Evolutionary conservation across 31 red algal species (phyloP), one percentile per base, ranked within the genome.

Genomic region (Odonthalia washingtoniensis): DNA sequence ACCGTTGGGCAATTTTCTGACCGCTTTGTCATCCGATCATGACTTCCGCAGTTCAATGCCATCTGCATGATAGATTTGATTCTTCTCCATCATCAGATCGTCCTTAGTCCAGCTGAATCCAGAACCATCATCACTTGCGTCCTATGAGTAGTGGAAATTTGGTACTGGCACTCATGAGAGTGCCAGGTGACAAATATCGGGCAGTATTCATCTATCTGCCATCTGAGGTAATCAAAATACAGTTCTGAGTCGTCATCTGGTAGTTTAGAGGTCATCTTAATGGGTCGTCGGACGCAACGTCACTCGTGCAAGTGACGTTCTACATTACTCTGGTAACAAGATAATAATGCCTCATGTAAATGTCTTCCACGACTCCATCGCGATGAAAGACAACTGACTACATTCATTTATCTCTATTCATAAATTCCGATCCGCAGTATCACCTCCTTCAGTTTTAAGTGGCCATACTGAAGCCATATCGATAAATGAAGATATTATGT

Each of bases 241-340:
- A 4, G 74, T 87, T 27, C 2, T 44, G 1, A 78, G 76, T 34
- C 69, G 72, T 4, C 84, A 87, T 33, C 32, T 78, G 26, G 27
- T 87, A n/a, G 64, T 87, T 65, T 41, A 76, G 40, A 46, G 84
- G 5, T 67, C 70, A 37, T 87, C 84, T 65, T 72, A 87, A 60
- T 87, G 74, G 84, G 70, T 87, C 12, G 31, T 87, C 30, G 39
- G 84, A 2, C 21, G 72, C 5, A 87, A 87, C 33, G 53, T 78
- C 9, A 77, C 33, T 2, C 32, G 26, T 21, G 14, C 62, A 4
- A 63, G 72, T 46, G 65, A 78, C 61, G 66, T 78, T 17, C 6
- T 38, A 36, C 81, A 73, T 26, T 32, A 53, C 30, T 39, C 26
- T 78, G 6, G 3, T 44, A 78, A 78, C 49, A 6, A 12, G 6